Percentiles rank a stretch among this genome's conserved stretches.
These are phyloP conservation scores for Sarcomyxa edulis DNA, from an alignment of 768 basidiomycete species.

Conservation along the genomic window DNA sequence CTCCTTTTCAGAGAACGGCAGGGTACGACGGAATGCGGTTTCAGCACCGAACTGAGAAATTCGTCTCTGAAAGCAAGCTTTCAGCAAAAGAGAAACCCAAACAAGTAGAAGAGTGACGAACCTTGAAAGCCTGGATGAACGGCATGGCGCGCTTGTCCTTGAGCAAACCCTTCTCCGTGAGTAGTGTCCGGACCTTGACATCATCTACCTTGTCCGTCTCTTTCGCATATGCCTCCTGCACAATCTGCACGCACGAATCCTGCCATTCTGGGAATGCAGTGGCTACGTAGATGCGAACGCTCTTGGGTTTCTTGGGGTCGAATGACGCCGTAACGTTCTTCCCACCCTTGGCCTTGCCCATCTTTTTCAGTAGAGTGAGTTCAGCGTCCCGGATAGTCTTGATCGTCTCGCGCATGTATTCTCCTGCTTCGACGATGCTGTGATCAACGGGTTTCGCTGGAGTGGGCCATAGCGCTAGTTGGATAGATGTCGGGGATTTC, in stretches of 20 bases:
- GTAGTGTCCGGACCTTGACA: slow-evolving; percentile 59
- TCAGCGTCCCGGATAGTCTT: slow-evolving; percentile 92
- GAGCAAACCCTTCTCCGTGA: slow-evolving; percentile 72
- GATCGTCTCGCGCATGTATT: slow-evolving; percentile 87
- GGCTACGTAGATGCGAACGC: slow-evolving; percentile 86
- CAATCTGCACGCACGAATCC: slow-evolving; percentile 68
- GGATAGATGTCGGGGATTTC: slow-evolving; percentile 69
- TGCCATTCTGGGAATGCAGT: slow-evolving; percentile 94
- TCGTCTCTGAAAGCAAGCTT: slow-evolving; percentile 57
- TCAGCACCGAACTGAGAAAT: slow-evolving; percentile 71
- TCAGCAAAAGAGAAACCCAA: no score
- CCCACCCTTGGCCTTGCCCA: slow-evolving; percentile 70
- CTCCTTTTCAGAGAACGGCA: slow-evolving; percentile 79
- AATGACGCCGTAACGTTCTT: slow-evolving; percentile 43
- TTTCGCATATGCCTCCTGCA: slow-evolving; percentile 62
- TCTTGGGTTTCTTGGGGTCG: slow-evolving; percentile 83
- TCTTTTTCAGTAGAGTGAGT: slow-evolving; percentile 67
- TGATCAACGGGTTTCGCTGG: slow-evolving; percentile 55
- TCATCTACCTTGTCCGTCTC: slow-evolving; percentile 73
- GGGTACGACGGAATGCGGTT: slow-evolving; percentile 74
- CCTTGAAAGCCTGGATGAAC: slow-evolving; percentile 92
- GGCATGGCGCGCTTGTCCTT: slow-evolving; percentile 98
- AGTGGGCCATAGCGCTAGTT: slow-evolving; percentile 80
- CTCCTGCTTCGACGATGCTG: slow-evolving; percentile 62
- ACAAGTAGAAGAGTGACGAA: slow-evolving; percentile 24